Base-by-base conservation (phyloP, 2,329 filamentous ascomycete genomes). In the Colletotrichum gigasporum region DNA sequence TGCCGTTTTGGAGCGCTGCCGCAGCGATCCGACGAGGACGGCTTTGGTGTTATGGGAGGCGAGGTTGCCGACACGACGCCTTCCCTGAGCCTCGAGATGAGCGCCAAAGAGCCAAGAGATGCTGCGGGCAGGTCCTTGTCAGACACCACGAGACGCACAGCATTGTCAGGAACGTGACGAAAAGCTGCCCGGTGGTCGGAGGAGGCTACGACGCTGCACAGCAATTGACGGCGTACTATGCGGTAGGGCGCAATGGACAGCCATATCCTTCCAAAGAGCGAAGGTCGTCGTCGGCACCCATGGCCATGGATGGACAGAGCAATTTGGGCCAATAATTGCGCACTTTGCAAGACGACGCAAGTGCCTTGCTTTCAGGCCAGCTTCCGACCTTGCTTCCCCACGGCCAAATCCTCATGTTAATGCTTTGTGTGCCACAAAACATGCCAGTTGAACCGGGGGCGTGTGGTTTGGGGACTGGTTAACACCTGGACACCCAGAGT, bases 321-420 rank as follows among this genome's bases (percentile, higher is more conserved):
- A 34, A 58, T 58, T 44, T 63, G 60, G 60, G 41, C 60, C 60
- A 63, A 59, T 52, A 53, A 59, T 34, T 59, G 60, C 60, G 47
- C 54, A 47, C 37, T 61, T 61, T 54, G 34, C 32, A 32, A 56
- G 30, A 37, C 22, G 56, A 54, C 34, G 50, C 41, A 54, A 64
- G 28, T 64, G 48, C 48, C 62, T 50, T 45, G 56, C 22, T 54
- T 60, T 61, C 28, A 42, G 34, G 55, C 26, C 48, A 48, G 47
- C 50, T 55, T 45, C 48, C 48, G 48, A 35, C 48, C 42, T 37
- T n/a, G n/a, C n/a, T 55, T 60, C 42, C 24, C 56, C 61, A 64
- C 26, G 48, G 26, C 20, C 20, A 50, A 53, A 39, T 24, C 26
- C 56, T 64, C 48, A 48, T 35, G 35, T 61, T 50, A 48, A 61